Conservation (phyloP, 345 rosid genomes). For the Triadica sebifera region DNA sequence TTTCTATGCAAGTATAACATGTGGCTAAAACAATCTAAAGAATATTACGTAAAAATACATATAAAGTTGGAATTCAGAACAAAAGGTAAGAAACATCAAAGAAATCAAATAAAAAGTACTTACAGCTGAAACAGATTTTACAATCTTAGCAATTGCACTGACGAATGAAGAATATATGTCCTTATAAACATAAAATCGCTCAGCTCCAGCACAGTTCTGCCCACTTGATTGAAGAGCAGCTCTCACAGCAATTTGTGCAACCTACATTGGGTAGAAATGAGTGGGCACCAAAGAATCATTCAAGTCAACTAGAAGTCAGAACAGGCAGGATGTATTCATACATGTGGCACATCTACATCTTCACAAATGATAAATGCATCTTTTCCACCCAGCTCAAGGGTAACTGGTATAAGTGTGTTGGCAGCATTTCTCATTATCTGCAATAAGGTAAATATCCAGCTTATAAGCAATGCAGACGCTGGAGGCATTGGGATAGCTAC, state of each 20-base stretch:
- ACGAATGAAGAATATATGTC: constrained; percentile 76
- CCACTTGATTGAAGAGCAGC: constrained; percentile 94
- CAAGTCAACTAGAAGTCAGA: constrained; percentile 12
- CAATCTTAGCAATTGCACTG: constrained; percentile 67
- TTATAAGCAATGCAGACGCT: constrained; percentile 8
- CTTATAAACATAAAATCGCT: constrained; percentile 90
- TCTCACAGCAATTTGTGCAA: constrained; percentile 95
- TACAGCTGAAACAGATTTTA: constrained; percentile 91
- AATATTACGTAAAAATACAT: not conserved
- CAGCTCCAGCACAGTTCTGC: constrained; percentile 99
- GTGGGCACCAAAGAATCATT: constrained; percentile 5
- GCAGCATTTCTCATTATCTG: constrained; percentile 97
- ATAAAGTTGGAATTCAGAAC: not conserved
- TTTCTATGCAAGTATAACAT: not conserved
- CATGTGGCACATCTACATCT: constrained; percentile 79
- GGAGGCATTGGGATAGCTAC: not conserved
- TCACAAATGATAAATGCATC: constrained; percentile 94
- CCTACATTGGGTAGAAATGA: constrained; percentile 41
- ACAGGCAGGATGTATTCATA: constrained; percentile 30
- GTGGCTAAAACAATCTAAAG: constrained; percentile 11
- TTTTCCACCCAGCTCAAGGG: constrained; percentile 98
- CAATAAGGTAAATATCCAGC: constrained; percentile 27
- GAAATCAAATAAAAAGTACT: constrained; percentile 35
- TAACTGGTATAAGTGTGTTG: constrained; percentile 72
- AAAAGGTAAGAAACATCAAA: not conserved